Evolutionary conservation across 2,329 filamentous ascomycete genomes (phyloP).

Genomic region (Cladophialophora carrionii): DNA sequence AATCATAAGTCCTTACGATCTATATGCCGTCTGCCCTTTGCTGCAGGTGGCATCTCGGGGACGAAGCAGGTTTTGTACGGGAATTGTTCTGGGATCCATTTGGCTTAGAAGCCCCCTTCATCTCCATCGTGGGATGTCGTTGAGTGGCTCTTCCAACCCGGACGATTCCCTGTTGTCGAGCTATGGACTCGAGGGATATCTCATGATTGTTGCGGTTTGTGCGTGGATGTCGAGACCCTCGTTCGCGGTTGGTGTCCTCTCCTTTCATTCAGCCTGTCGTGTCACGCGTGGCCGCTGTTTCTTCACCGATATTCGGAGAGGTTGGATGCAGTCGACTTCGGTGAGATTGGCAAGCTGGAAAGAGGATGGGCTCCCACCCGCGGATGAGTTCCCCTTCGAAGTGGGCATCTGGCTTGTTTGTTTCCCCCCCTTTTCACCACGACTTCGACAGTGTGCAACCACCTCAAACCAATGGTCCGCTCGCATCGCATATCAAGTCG

Average conservation of each 20-base stretch:
- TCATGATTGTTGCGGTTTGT: slow-evolving; percentile 32
- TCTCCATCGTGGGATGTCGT: slow-evolving; percentile 19
- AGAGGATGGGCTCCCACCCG: slow-evolving; percentile 9
- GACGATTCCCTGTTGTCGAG: slow-evolving; percentile 30
- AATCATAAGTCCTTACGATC: slow-evolving; percentile 39
- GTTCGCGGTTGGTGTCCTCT: slow-evolving; percentile 17
- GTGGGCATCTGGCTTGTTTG: slow-evolving; percentile 8
- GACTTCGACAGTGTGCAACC: neutral
- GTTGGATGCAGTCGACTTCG: slow-evolving; percentile 24
- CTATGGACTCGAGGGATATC: slow-evolving; percentile 35
- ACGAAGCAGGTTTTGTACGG: slow-evolving; percentile 38
- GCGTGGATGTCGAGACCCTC: slow-evolving; percentile 36
- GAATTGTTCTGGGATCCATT: slow-evolving; percentile 23
- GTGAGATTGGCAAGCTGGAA: slow-evolving; percentile 10
- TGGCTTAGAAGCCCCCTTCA: slow-evolving; percentile 31
- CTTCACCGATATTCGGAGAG: slow-evolving; percentile 37
- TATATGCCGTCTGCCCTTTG: slow-evolving; percentile 24
- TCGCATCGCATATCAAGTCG: slow-evolving; percentile 21
- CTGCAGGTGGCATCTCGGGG: slow-evolving; percentile 36
- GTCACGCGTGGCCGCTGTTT: slow-evolving; percentile 19
- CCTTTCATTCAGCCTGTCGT: slow-evolving; percentile 10
- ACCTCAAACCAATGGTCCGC: slow-evolving; percentile 13
- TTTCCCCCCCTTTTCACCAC: neutral
- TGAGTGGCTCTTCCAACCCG: slow-evolving; percentile 29
- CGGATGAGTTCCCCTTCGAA: slow-evolving; percentile 29